Conservation (phyloP, 2,329 filamentous ascomycete genomes). For the Talaromyces amestolkiae region DNA sequence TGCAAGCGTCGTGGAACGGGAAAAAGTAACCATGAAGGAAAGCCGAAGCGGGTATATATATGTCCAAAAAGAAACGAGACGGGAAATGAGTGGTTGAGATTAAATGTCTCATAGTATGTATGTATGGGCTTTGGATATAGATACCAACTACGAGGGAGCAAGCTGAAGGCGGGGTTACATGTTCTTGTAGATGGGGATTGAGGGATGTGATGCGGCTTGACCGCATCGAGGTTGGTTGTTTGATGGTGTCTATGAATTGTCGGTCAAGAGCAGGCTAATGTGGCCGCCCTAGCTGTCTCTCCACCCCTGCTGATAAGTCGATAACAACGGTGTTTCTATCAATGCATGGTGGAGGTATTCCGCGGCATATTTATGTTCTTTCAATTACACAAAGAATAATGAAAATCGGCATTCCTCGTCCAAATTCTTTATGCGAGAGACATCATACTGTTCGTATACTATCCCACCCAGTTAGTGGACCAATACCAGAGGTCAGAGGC, state of each 20-base stretch:
- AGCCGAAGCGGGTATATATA: neutral
- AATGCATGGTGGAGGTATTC: neutral
- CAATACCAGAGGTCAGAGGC: neutral
- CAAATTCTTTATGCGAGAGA: neutral
- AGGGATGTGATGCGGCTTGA: neutral
- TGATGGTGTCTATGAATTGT: constrained; percentile 1
- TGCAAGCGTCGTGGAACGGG: constrained; percentile 5
- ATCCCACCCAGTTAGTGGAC: neutral
- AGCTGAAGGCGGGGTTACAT: constrained; percentile 9
- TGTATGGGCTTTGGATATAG: neutral
- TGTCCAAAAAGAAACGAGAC: neutral
- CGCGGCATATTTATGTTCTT: neutral
- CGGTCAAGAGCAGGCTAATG: constrained; percentile 9
- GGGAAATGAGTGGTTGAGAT: constrained; percentile 10
- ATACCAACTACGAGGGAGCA: neutral
- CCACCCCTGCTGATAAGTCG: neutral
- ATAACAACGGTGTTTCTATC: neutral
- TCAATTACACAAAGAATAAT: neutral
- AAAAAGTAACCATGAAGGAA: neutral
- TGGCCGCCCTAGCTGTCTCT: neutral
- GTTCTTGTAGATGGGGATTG: neutral
- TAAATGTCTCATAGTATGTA: constrained; percentile 18
- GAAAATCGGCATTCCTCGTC: neutral
- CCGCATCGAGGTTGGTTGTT: neutral
- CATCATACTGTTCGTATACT: neutral